Evolutionary conservation across 163 green algal genomes (phyloP), one percentile per base, ranked within the genome.

Genomic region (Chlorella variabilis): DNA sequence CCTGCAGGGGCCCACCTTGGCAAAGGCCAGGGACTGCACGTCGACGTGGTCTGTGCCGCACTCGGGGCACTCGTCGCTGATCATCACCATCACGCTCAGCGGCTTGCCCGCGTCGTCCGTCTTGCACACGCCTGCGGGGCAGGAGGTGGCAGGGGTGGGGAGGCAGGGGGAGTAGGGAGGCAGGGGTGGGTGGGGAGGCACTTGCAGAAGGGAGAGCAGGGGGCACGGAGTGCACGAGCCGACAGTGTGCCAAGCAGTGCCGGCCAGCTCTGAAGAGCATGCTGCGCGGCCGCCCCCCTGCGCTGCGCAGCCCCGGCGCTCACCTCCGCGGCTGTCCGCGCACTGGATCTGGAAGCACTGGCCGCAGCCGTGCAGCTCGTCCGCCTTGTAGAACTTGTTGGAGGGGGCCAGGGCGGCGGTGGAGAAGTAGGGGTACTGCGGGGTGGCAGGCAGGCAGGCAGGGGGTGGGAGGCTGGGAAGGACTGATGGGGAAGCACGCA

Each of bases 311-410:
- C 23, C 18, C 54, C 18, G 18, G 45, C 45, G 23, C 68, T 41
- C 68, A 76, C 68, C 68, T 25, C 13, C 5, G 33, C 42, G 71
- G 8, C 23, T 25, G 65, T 84, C 59, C 83, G 71, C 79, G 70
- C 87, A 93, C 48, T 86, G 66, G 13, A 93, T 88, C 71, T 93
- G 78, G 74, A 88, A 93, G 83, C 89, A 93, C 61, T 85, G 23
- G 4, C 89, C 85, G 61, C 89, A 93, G 65, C 66, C 87, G 1
- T 75, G 31, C 23, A 84, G 34, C 17, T 83, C 77, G 29, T 80
- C 84, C n/a, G 69, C 59, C 6, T 75, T 33, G 81, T 80, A 91
- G 66, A 82, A 93, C 23, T 67, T 36, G 82, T 91, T 93, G 27
- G 31, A 74, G 0, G 84, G 83, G 18, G 84, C 80, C 13, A 93